Evolutionary conservation across 2,329 filamentous ascomycete genomes (phyloP).

Genomic region (Colletotrichum chlorophyti): DNA sequence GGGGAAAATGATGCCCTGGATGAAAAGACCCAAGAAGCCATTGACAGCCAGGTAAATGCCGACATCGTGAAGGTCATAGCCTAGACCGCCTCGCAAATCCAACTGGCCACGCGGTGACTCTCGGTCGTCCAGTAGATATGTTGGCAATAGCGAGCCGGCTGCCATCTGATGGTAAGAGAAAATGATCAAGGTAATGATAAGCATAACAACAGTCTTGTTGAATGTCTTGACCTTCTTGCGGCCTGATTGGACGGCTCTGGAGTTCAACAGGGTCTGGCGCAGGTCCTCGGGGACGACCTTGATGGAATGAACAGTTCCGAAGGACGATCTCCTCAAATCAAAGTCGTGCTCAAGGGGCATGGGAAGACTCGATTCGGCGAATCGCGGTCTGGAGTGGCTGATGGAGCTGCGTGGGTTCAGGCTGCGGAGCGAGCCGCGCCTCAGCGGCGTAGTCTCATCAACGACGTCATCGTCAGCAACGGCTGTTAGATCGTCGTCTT

Average conservation of each 20-base stretch:
- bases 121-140: slow-evolving; percentile 48
- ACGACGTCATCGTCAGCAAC: slow-evolving; percentile 33
- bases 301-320: slow-evolving; percentile 50
- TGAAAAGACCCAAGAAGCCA: slow-evolving; percentile 73
- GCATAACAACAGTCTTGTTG: slow-evolving; percentile 46
- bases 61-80: slow-evolving; percentile 68
- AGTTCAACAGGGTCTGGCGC: slow-evolving; percentile 6
- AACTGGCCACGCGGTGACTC: slow-evolving; percentile 35
- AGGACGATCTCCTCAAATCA: slow-evolving; percentile 45
- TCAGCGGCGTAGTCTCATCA: slow-evolving; percentile 36
- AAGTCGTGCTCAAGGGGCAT: slow-evolving; percentile 42
- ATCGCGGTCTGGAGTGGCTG: slow-evolving; percentile 35
- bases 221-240: slow-evolving; percentile 38
- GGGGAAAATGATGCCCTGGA: slow-evolving; percentile 76
- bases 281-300: slow-evolving; percentile 35
- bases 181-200: slow-evolving; percentile 47
- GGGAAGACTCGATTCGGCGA: slow-evolving; percentile 43
- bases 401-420: slow-evolving; percentile 26
- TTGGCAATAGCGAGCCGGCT: slow-evolving; percentile 48
- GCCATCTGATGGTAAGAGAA: slow-evolving; percentile 55
- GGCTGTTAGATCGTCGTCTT: slow-evolving; percentile 26
- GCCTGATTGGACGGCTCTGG: slow-evolving; percentile 2
- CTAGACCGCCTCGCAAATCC: slow-evolving; percentile 66
- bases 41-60: slow-evolving; percentile 74
- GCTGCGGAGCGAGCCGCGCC: slow-evolving; percentile 33